A percentile compares a stretch with the other conserved stretches of the same genome.
Evolutionary conservation across 805 yeast genomes (phyloP).

Genomic region (Kuraishia ogatae): DNA sequence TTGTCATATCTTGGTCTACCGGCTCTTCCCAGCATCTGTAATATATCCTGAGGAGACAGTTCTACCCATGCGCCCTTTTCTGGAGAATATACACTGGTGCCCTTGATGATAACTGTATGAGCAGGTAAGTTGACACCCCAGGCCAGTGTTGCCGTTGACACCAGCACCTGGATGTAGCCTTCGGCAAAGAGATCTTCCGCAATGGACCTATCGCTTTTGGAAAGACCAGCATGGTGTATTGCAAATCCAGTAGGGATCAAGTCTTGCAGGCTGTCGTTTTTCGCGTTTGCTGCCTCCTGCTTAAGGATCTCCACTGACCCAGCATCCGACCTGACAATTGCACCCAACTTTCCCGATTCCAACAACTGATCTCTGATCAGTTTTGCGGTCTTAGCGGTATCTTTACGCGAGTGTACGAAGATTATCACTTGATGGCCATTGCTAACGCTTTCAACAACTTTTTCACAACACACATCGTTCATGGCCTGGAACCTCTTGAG

Average conservation of each 20-base stretch:
- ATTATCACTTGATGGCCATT: conserved; percentile 75
- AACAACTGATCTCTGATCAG: conserved; percentile 55
- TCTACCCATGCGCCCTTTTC: conserved; percentile 85
- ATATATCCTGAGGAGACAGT: conserved; percentile 87
- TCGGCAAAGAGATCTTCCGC: conserved; percentile 86
- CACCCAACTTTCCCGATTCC: conserved; percentile 42
- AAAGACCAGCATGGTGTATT: conserved; percentile 86
- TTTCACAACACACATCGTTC: conserved; percentile 86
- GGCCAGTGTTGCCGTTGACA: conserved; percentile 89
- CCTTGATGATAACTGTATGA: conserved; percentile 87
- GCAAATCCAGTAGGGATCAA: conserved; percentile 71
- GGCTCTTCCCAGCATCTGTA: conserved; percentile 92
- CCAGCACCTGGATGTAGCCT: conserved; percentile 74
- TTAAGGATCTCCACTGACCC: conserved; percentile 57
- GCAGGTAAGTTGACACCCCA: conserved; percentile 98
- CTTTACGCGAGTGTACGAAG: conserved; percentile 92
- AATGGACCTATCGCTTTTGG: conserved; percentile 60
- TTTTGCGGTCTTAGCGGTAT: conserved; percentile 74
- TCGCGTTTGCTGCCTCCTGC: conserved; percentile 51
- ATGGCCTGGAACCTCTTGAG: conserved; percentile 71
- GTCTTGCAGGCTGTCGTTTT: conserved; percentile 45
- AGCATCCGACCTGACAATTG: conserved; percentile 34
- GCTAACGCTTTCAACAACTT: conserved; percentile 51
- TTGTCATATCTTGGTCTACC: conserved; percentile 93
- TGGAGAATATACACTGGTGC: conserved; percentile 91